Conservation (phyloP, 495 filamentous ascomycete species). For the Platismatia glauca region DNA sequence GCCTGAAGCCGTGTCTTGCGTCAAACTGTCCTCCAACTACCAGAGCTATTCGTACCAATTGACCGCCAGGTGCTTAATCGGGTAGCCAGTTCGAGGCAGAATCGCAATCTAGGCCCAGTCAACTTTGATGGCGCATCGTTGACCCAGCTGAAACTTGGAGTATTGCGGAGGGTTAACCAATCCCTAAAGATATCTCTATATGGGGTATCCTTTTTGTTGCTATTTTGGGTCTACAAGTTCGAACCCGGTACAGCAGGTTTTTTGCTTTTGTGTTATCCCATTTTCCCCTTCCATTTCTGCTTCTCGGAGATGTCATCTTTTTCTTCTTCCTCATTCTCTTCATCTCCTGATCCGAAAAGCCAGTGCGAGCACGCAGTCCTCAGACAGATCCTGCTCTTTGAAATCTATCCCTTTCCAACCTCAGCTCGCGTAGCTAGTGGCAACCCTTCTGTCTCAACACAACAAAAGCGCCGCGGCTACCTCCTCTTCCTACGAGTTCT, state of each 20-base stretch:
- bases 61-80: slow-evolving; percentile 1
- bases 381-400: not conserved
- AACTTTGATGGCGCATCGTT: not conserved
- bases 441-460: not conserved
- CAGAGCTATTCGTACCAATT: slow-evolving; percentile 2
- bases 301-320: not conserved
- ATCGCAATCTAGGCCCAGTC: slow-evolving; percentile 2
- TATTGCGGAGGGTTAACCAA: slow-evolving; percentile 6
- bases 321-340: not conserved
- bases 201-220: not conserved
- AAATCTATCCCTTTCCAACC: not conserved
- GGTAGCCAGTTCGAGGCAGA: not conserved
- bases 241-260: not conserved
- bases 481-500: no score
- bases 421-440: not conserved
- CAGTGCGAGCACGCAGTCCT: not conserved
- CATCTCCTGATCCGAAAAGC: not conserved
- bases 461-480: not conserved
- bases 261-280: not conserved
- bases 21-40: not conserved
- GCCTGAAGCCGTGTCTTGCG: not conserved
- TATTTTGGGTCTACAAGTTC: not conserved
- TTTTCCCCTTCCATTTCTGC: not conserved
- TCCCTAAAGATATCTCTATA: not conserved
- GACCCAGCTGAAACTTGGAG: not conserved